phyloP scores from a whole-genome alignment of 2,329 filamentous ascomycete species.

The Fonsecaea pedrosoi region DNA sequence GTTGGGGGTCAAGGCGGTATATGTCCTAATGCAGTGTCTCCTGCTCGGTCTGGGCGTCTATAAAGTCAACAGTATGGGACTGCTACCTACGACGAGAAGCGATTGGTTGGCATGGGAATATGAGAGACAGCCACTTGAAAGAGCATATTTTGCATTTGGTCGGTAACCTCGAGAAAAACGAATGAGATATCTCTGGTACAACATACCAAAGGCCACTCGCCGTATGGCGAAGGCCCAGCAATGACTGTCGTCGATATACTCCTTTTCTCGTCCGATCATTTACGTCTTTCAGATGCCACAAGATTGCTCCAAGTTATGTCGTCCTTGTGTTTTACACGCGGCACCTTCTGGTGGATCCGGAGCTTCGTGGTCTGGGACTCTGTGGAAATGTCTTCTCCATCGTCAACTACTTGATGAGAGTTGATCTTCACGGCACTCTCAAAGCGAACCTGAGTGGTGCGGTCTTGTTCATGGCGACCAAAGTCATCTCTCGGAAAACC shows the following conservation, averaged over 20 bases:
- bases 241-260: background rate
- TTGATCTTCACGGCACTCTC: background rate
- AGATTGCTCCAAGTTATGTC: background rate
- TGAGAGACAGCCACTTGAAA: constrained; percentile 71
- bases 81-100: constrained; percentile 92
- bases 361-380: background rate
- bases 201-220: background rate
- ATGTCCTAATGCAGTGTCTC: constrained; percentile 83
- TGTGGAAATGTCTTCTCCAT: background rate
- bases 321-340: background rate
- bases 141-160: constrained; percentile 63
- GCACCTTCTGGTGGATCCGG: background rate
- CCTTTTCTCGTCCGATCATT: background rate
- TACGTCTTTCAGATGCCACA: background rate
- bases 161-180: constrained; percentile 19
- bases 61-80: constrained; percentile 96
- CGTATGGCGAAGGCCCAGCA: background rate
- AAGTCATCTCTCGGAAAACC: constrained; percentile 19
- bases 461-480: background rate
- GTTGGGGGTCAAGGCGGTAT: constrained; percentile 83
- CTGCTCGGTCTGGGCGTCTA: constrained; percentile 86
- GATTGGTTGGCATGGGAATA: constrained; percentile 98
- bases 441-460: background rate
- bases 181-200: constrained; percentile 9
- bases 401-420: background rate